These are phyloP conservation scores for Saccharomycopsis amapae DNA, from an alignment of 805 yeast species.

Conservation along the genomic window DNA sequence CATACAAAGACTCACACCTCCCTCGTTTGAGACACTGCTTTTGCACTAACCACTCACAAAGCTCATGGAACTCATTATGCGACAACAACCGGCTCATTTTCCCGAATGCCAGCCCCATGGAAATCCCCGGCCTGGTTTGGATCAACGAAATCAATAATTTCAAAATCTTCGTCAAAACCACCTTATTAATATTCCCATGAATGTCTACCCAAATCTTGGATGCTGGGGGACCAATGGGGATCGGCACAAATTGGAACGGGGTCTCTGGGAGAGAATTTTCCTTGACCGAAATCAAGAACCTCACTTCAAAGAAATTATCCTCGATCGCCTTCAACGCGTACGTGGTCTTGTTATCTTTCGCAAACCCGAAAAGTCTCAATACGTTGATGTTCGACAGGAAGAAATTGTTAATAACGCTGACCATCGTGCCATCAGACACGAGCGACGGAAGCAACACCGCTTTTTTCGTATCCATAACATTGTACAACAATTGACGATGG, in stretches of 20 bases:
- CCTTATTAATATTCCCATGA: constrained; percentile 48
- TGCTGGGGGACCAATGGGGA: constrained; percentile 57
- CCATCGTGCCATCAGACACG: constrained; percentile 7
- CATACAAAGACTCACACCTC: constrained; percentile 11
- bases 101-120: constrained; percentile 24
- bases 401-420: background rate
- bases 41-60: constrained; percentile 12
- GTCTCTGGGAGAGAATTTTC: constrained; percentile 14
- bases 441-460: constrained; percentile 46
- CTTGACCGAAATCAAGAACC: constrained; percentile 36
- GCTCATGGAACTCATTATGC: constrained; percentile 6
- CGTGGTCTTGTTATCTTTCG: background rate
- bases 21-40: background rate
- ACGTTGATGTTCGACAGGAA: background rate
- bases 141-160: constrained; percentile 38
- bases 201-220: constrained; percentile 68
- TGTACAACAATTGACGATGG: constrained; percentile 38
- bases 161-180: constrained; percentile 54
- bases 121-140: constrained; percentile 52
- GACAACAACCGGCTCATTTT: constrained; percentile 22
- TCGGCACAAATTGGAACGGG: constrained; percentile 29
- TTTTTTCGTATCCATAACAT: constrained; percentile 37
- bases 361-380: background rate
- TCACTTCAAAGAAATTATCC: constrained; percentile 1
- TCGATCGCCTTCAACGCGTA: constrained; percentile 1